Conservation (phyloP, 441 rosid species). For the Erodium trifolium region DNA sequence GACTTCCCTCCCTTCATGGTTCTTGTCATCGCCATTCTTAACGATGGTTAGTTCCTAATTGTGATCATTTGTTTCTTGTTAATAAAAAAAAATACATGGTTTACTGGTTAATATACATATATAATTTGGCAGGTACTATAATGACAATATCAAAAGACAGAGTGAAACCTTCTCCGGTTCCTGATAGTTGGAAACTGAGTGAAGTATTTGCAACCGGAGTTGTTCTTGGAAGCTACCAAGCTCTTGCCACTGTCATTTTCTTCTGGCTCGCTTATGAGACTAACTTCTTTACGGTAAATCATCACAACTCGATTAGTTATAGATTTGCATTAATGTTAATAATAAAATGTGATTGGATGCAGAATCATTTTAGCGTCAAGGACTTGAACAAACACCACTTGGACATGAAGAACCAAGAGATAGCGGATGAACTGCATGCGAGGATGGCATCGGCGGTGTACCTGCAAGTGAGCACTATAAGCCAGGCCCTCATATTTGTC, state of each 20-base stretch:
- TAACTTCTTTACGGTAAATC: conserved; percentile 58
- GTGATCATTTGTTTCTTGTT: neutral
- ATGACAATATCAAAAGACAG: conserved; percentile 91
- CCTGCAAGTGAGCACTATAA: conserved; percentile 82
- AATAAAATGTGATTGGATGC: no score
- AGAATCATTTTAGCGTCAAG: conserved; percentile 57
- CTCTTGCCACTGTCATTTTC: conserved; percentile 58
- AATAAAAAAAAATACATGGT: no score
- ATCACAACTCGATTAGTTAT: no score
- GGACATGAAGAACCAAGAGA: neutral
- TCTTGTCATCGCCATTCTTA: conserved; percentile 76
- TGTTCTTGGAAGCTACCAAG: conserved; percentile 75
- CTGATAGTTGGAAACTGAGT: conserved; percentile 86
- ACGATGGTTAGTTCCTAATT: conserved; percentile 27
- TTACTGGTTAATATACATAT: neutral
- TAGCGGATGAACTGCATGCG: conserved; percentile 4
- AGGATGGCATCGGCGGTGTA: conserved; percentile 78
- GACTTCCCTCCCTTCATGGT: conserved; percentile 98
- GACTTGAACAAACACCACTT: conserved; percentile 25
- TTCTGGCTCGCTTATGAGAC: conserved; percentile 57
- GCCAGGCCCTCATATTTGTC: conserved; percentile 31
- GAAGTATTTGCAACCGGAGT: conserved; percentile 80
- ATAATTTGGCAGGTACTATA: conserved; percentile 50
- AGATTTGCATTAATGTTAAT: no score
- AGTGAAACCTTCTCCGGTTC: conserved; percentile 84